Evolutionary conservation across 495 filamentous ascomycete species (phyloP), one percentile per base, ranked within the genome.

Genomic region (Penicillium taxi): DNA sequence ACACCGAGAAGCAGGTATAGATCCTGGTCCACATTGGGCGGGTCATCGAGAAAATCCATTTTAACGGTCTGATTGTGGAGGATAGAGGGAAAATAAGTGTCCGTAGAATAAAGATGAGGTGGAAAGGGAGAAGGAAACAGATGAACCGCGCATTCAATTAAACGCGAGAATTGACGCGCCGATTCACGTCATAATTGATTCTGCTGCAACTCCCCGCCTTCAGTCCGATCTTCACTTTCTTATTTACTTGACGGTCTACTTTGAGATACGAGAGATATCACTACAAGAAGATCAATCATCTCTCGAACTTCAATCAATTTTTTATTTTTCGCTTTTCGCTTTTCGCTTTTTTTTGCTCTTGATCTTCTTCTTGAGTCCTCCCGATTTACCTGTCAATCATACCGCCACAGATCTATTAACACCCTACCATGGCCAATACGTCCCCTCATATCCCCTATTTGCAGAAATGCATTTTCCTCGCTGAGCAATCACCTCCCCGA

Each of bases 1-100:
- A 91, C 64, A 9, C 74, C 81, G 17, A 98, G 70, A 53, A 91
- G 86, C 48, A 89, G 82, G 64, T 98, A 98, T 51, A 90, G 88
- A 61, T 96, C 76, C 30, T 83, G 79, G 21, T 70, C 64, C 26
- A 64, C 65, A 3, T 75, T 69, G 14, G 73, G 63, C 12, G 67
- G 54, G 9, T 48, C 35, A 20, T 53, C 48, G 14, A 37, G 29
- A 41, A 41, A 41, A n/a, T n/a, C n/a, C n/a, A n/a, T n/a, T n/a
- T n/a, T n/a, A n/a, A n/a, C n/a, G n/a, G n/a, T n/a, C n/a, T n/a
- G n/a, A n/a, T n/a, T n/a, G n/a, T n/a, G n/a, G n/a, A n/a, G n/a
- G n/a, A n/a, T n/a, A n/a, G n/a, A n/a, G n/a, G n/a, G n/a, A n/a
- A n/a, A n/a, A n/a, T n/a, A n/a, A n/a, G n/a, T n/a, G n/a, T n/a